A percentile compares a stretch with the other conserved stretches of the same genome.
phyloP scores from a whole-genome alignment of 148 eudicot species.

The Oxyria digyna region DNA sequence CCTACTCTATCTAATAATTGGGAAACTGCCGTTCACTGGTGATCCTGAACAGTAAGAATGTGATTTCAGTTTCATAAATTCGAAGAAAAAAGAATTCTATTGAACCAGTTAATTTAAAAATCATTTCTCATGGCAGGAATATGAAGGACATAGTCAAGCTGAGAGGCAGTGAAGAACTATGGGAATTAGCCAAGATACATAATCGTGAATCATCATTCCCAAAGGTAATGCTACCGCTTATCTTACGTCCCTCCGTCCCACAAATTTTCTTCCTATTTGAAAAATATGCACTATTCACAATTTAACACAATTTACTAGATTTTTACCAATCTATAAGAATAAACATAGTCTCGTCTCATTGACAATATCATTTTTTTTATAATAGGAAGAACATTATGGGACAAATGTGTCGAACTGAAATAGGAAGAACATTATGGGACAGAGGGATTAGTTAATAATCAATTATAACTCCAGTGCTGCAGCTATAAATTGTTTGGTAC shows the following conservation, averaged over 20 bases:
- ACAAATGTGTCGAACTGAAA: too few relatives aligned
- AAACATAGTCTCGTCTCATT: too few relatives aligned
- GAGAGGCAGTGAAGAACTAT: constrained; percentile 83
- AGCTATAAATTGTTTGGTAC: neutral
- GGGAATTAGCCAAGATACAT: constrained; percentile 99
- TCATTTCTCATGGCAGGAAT: constrained; percentile 38
- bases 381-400: too few relatives aligned
- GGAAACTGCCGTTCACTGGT: constrained; percentile 76
- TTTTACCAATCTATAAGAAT: too few relatives aligned
- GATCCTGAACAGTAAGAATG: constrained; percentile 77
- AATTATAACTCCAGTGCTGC: neutral
- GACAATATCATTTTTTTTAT: too few relatives aligned
- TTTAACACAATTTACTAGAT: too few relatives aligned
- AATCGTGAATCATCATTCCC: constrained; percentile 74
- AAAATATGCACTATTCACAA: too few relatives aligned
- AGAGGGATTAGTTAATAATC: neutral
- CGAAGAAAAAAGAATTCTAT: neutral
- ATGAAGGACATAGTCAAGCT: constrained; percentile 76
- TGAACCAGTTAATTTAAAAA: neutral
- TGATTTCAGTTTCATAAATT: neutral
- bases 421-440: too few relatives aligned
- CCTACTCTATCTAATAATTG: constrained; percentile 65
- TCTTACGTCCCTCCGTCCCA: neutral
- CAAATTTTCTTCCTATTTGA: too few relatives aligned
- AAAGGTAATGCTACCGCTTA: constrained; percentile 22